Conservation (phyloP, 495 filamentous ascomycete species). For the Penicillium robsamsonii region DNA sequence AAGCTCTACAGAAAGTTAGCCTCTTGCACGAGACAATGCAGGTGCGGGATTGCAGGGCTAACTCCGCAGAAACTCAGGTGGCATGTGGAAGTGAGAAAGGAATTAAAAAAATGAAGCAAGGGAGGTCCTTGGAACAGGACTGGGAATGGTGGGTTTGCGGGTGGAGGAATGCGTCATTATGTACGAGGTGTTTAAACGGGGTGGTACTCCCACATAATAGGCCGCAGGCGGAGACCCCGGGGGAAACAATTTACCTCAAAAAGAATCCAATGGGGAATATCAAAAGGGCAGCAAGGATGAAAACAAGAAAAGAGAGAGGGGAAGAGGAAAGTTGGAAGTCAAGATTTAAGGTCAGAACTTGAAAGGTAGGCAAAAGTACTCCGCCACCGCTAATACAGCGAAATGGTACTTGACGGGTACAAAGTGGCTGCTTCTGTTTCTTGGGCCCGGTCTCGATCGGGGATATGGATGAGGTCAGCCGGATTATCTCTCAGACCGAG, state of each 20-base stretch:
- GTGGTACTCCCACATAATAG: conserved; percentile 12
- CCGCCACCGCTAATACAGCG: conserved; percentile 25
- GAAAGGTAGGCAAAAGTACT: conserved; percentile 22
- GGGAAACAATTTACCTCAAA: conserved; percentile 6
- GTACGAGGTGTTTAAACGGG: conserved; percentile 24
- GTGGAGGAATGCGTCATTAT: conserved; percentile 45
- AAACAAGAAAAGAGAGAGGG: conserved; percentile 9
- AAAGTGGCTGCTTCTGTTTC: conserved; percentile 11
- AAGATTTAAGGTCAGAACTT: neutral
- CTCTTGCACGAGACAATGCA: conserved; percentile 10
- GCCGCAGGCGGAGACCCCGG: conserved; percentile 5
- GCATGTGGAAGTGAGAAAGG: conserved; percentile 24
- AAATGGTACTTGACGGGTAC: conserved; percentile 20
- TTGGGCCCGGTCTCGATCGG: conserved; percentile 21
- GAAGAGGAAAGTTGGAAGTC: neutral
- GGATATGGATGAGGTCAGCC: conserved; percentile 15
- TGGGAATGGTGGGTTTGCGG: conserved; percentile 23
- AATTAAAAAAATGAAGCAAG: conserved; percentile 18
- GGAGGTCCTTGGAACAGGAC: conserved; percentile 16
- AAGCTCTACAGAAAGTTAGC: conserved; percentile 29
- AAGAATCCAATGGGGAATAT: neutral
- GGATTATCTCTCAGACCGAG: conserved; percentile 18
- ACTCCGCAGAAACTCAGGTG: conserved; percentile 20
- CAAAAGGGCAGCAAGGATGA: neutral
- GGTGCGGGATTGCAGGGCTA: conserved; percentile 18